Percentiles rank a stretch among this genome's conserved stretches.
phyloP scores from a whole-genome alignment of 2,329 filamentous ascomycete genomes.

The Ascochyta lentis region DNA sequence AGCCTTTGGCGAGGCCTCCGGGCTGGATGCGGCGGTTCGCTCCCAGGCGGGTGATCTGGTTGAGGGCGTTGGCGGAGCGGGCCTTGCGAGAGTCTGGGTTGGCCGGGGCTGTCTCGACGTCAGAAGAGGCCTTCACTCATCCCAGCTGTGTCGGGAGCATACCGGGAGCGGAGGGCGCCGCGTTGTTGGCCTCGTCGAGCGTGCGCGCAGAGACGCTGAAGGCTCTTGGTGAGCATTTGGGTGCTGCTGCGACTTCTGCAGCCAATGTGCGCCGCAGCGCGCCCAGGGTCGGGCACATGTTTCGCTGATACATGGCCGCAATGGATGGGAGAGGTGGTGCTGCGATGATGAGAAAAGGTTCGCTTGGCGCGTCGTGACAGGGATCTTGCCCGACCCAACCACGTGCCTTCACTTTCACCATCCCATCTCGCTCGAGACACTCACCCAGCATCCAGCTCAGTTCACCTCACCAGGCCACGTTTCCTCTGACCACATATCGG shows the following conservation, averaged over 20 bases:
- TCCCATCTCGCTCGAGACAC: slow-evolving; percentile 3
- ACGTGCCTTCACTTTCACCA: slow-evolving; percentile 24
- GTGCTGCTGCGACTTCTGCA: slow-evolving; percentile 25
- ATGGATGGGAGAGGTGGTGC: slow-evolving; percentile 20
- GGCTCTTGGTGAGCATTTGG: slow-evolving; percentile 30
- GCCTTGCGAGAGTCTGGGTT: slow-evolving; percentile 31
- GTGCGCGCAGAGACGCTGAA: slow-evolving; percentile 36
- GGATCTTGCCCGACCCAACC: slow-evolving; percentile 23
- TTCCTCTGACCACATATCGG: neutral
- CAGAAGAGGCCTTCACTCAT: slow-evolving; percentile 9
- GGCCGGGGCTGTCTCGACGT: slow-evolving; percentile 16
- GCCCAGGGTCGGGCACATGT: slow-evolving; percentile 45
- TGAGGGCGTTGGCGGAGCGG: slow-evolving; percentile 35
- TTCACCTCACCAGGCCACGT: slow-evolving; percentile 6
- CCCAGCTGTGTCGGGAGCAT: slow-evolving; percentile 16
- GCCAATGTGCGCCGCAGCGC: slow-evolving; percentile 32
- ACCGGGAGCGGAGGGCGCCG: slow-evolving; percentile 28
- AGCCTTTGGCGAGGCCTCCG: slow-evolving; percentile 28
- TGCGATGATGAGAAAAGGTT: neutral
- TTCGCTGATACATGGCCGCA: slow-evolving; percentile 45
- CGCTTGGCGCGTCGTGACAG: slow-evolving; percentile 25
- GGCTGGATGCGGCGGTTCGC: slow-evolving; percentile 28
- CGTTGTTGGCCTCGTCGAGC: slow-evolving; percentile 33
- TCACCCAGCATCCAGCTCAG: neutral
- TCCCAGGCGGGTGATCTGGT: slow-evolving; percentile 33